phyloP scores from a whole-genome alignment of 257 asterid species.

The Petrea volubilis region DNA sequence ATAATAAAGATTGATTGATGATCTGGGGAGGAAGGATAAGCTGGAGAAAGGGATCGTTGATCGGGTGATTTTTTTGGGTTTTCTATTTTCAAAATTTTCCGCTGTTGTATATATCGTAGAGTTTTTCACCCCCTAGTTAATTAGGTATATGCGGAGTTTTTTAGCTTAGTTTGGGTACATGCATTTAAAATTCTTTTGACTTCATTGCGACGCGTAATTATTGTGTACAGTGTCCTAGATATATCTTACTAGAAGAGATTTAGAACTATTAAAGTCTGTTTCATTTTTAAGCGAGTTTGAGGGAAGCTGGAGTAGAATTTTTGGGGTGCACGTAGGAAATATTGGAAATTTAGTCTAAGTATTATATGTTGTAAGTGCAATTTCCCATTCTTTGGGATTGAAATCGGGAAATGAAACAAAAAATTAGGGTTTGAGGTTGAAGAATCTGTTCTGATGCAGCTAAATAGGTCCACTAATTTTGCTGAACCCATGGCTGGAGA shows the following conservation, averaged over 20 bases:
- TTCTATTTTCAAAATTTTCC: background rate
- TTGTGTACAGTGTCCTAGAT: background rate
- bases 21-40: conserved; percentile 29
- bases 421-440: conserved; percentile 22
- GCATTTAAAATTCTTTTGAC: conserved; percentile 6
- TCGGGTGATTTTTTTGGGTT: conserved; percentile 22
- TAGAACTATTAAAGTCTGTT: conserved; percentile 6
- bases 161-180: background rate
- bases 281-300: conserved; percentile 12
- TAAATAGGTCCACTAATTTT: conserved; percentile 34
- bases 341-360: background rate
- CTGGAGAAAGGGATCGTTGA: conserved; percentile 30
- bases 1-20: conserved; percentile 25
- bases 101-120: conserved; percentile 29
- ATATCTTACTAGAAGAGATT: background rate
- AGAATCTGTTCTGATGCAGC: conserved; percentile 35
- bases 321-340: background rate
- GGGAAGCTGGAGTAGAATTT: conserved; percentile 15
- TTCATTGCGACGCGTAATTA: background rate
- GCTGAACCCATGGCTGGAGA: conserved; percentile 40
- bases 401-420: background rate
- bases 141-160: conserved; percentile 3
- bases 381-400: conserved; percentile 3
- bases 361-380: background rate
- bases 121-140: background rate